Percentiles rank a stretch among this genome's conserved stretches.
These are phyloP conservation scores for Brettanomyces custersianus DNA, from an alignment of 805 yeast species.

Conservation along the genomic window DNA sequence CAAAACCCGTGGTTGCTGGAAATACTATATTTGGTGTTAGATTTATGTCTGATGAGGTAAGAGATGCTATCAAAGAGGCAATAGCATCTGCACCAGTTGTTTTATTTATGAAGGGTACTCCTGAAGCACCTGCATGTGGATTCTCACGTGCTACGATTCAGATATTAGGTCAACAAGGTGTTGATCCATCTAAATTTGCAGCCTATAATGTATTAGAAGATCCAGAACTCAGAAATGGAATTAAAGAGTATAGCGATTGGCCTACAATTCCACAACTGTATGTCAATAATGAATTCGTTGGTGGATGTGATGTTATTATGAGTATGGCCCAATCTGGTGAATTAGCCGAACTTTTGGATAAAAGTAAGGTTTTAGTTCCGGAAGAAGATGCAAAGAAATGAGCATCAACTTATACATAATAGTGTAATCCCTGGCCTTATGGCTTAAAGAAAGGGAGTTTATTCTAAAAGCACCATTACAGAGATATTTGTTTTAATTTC, in stretches of 20 bases:
- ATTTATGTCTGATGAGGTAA: constrained; percentile 67
- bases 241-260: constrained; percentile 94
- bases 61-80: constrained; percentile 78
- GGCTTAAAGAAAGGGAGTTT: constrained; percentile 3
- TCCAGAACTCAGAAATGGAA: constrained; percentile 86
- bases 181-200: constrained; percentile 92
- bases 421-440: constrained; percentile 19
- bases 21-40: constrained; percentile 10
- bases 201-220: constrained; percentile 96
- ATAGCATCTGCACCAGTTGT: constrained; percentile 89
- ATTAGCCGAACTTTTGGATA: constrained; percentile 72
- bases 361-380: constrained; percentile 70
- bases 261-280: constrained; percentile 98
- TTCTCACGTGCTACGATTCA: constrained; percentile 93
- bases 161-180: constrained; percentile 91
- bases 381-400: constrained; percentile 68
- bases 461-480: constrained; percentile 15
- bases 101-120: constrained; percentile 96
- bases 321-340: constrained; percentile 92
- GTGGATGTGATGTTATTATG: constrained; percentile 94
- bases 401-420: no score
- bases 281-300: constrained; percentile 83
- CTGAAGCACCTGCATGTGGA: constrained; percentile 96
- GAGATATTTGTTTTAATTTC: constrained; percentile 6
- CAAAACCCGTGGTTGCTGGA: background rate